phyloP scores from a whole-genome alignment of 2,329 filamentous ascomycete species.

The Calonectria leucothoes region DNA sequence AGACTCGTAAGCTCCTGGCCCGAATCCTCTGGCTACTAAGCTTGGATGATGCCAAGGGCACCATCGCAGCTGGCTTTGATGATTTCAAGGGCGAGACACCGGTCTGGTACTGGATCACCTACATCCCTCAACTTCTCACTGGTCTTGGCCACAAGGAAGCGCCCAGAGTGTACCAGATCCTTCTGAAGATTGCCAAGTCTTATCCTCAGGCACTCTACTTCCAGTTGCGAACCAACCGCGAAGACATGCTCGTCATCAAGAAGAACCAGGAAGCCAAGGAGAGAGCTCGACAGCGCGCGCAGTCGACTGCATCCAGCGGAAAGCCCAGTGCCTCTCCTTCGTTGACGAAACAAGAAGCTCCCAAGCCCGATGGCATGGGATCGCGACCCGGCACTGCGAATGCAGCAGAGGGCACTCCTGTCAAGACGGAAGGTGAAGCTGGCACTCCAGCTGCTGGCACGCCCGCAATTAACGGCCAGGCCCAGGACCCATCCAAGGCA shows the following conservation, averaged over 20 bases:
- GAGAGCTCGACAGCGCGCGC: constrained; percentile 63
- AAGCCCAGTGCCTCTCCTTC: constrained; percentile 61
- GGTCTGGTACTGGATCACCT: constrained; percentile 99
- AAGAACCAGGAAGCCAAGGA: constrained; percentile 86
- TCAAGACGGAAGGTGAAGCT: constrained; percentile 60
- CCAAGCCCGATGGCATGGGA: constrained; percentile 49
- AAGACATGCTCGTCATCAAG: constrained; percentile 94
- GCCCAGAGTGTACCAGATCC: constrained; percentile 83
- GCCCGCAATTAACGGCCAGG: constrained; percentile 41
- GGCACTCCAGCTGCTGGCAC: constrained; percentile 42
- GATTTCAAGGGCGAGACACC: constrained; percentile 98
- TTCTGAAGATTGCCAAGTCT: constrained; percentile 93
- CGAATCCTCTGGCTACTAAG: constrained; percentile 96
- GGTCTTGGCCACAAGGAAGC: constrained; percentile 94
- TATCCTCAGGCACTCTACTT: constrained; percentile 98
- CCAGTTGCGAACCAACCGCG: constrained; percentile 89
- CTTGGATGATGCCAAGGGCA: constrained; percentile 88
- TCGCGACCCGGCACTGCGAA: constrained; percentile 65
- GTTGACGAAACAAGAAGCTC: constrained; percentile 64
- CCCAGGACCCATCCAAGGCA: constrained; percentile 38
- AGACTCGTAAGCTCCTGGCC: constrained; percentile 92
- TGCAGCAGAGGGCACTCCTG: constrained; percentile 53
- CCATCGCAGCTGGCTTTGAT: constrained; percentile 87
- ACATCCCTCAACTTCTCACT: constrained; percentile 94
- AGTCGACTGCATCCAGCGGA: constrained; percentile 56